These are phyloP conservation scores for Platanthera guangdongensis DNA, from an alignment of 106 monocot species.

Conservation along the genomic window DNA sequence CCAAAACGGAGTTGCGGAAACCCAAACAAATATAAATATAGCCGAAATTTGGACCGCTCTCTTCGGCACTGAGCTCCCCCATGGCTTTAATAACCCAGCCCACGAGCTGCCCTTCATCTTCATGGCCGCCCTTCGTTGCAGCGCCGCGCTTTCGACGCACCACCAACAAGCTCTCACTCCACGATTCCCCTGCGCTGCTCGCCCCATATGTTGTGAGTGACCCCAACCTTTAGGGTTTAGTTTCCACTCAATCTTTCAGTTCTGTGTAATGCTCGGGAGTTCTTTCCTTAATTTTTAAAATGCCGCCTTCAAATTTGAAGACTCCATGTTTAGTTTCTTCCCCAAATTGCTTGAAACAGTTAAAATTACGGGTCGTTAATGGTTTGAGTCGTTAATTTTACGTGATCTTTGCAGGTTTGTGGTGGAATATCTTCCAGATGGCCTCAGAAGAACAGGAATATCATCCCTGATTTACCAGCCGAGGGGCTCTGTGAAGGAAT, in stretches of 20 bases:
- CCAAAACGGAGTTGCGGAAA: too few species aligned
- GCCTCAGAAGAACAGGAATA: not conserved
- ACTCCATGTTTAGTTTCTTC: not conserved
- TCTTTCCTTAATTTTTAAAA: too few species aligned
- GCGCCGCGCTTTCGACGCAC: not conserved
- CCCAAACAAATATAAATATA: too few species aligned
- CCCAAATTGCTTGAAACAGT: not conserved
- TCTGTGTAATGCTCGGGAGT: not conserved
- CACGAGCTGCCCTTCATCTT: not conserved
- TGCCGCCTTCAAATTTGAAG: not conserved
- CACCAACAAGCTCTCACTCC: not conserved
- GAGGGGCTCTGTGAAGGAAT: slow-evolving; percentile 20
- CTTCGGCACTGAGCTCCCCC: not conserved
- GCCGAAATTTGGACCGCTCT: too few species aligned
- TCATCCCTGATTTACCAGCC: not conserved
- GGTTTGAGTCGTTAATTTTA: not conserved
- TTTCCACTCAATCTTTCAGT: not conserved
- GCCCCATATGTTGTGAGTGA: not conserved
- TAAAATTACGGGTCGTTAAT: not conserved
- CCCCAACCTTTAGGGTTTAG: not conserved
- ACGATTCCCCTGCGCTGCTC: not conserved
- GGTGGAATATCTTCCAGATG: not conserved
- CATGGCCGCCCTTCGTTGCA: not conserved
- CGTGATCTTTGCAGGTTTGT: slow-evolving; percentile 5
- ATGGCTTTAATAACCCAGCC: not conserved